A percentile compares a stretch with the other conserved stretches of the same genome.
Evolutionary conservation across 495 filamentous ascomycete species (phyloP).

Genomic region (Endocarpon pusillum): DNA sequence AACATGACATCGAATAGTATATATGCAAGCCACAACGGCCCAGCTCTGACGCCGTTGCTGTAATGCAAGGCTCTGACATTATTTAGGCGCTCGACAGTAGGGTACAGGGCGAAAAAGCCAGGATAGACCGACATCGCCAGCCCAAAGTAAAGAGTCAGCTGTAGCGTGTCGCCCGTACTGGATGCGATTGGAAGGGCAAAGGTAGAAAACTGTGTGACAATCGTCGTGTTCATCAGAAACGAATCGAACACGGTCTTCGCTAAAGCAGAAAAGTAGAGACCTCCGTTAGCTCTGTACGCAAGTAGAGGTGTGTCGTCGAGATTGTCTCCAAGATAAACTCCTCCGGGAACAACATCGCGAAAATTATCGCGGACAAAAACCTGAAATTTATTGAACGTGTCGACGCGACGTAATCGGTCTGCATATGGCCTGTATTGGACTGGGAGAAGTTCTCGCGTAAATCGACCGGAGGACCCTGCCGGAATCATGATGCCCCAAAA

Average conservation of each 20-base stretch:
- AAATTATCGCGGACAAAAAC: conserved; percentile 41
- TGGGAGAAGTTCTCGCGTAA: conserved; percentile 11
- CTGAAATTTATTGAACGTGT: conserved; percentile 50
- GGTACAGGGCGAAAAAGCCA: conserved; percentile 74
- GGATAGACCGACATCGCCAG: conserved; percentile 61
- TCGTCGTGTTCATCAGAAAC: conserved; percentile 43
- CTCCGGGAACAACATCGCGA: conserved; percentile 53
- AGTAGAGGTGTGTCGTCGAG: conserved; percentile 34
- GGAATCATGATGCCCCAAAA: conserved; percentile 40
- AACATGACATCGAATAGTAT: conserved; percentile 59
- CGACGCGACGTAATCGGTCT: conserved; percentile 35
- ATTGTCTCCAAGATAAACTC: conserved; percentile 54
- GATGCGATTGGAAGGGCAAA: conserved; percentile 56
- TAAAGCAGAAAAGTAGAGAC: conserved; percentile 38
- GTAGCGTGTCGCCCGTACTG: conserved; percentile 47
- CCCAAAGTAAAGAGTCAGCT: conserved; percentile 63
- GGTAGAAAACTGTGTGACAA: conserved; percentile 44
- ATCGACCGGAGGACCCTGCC: conserved; percentile 33
- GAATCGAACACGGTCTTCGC: conserved; percentile 57
- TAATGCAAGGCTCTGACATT: conserved; percentile 74
- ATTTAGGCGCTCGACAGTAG: conserved; percentile 56
- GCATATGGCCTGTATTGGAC: conserved; percentile 4
- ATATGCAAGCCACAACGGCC: conserved; percentile 68
- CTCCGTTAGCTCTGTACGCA: conserved; percentile 36
- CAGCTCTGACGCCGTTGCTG: conserved; percentile 58